A percentile compares a stretch with the other conserved stretches of the same genome.
phyloP scores from a whole-genome alignment of 2,329 filamentous ascomycete species.

The Leptoxyphium fumago region DNA sequence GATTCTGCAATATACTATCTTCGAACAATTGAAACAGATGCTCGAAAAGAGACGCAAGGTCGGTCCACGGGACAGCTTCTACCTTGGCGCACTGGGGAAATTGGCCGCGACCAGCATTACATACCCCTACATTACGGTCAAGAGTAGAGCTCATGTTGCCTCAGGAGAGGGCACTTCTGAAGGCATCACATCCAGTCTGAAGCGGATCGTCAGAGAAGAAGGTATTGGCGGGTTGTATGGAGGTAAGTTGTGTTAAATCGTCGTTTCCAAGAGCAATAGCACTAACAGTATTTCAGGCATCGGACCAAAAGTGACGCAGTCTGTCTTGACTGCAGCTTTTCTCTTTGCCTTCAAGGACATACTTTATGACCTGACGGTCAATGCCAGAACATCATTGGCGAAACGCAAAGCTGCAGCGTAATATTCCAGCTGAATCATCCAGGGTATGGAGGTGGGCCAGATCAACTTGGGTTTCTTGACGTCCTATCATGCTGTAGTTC shows the following conservation, averaged over 20 bases:
- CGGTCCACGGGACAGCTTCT: constrained; percentile 75
- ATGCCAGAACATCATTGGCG: constrained; percentile 25
- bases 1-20: constrained; percentile 95
- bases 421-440: too few relatives aligned
- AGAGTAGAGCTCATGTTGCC: constrained; percentile 93
- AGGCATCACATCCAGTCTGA: constrained; percentile 64
- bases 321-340: constrained; percentile 88
- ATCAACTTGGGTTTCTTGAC: too few relatives aligned
- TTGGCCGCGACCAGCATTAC: constrained; percentile 85
- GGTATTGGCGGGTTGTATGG: constrained; percentile 89
- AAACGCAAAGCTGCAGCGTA: too few relatives aligned
- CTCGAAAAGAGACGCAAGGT: constrained; percentile 65
- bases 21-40: constrained; percentile 91
- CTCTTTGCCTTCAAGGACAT: constrained; percentile 97
- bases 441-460: too few relatives aligned
- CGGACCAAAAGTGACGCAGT: constrained; percentile 90
- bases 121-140: constrained; percentile 97
- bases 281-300: constrained; percentile 47
- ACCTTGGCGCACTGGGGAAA: constrained; percentile 86
- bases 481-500: too few relatives aligned
- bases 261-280: neutral
- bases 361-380: constrained; percentile 69
- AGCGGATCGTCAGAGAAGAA: constrained; percentile 69
- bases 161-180: constrained; percentile 61
- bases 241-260: constrained; percentile 41